A percentile compares a stretch with the other conserved stretches of the same genome.
These are phyloP conservation scores for Populus alba DNA, from an alignment of 345 rosid species.

Conservation along the genomic window DNA sequence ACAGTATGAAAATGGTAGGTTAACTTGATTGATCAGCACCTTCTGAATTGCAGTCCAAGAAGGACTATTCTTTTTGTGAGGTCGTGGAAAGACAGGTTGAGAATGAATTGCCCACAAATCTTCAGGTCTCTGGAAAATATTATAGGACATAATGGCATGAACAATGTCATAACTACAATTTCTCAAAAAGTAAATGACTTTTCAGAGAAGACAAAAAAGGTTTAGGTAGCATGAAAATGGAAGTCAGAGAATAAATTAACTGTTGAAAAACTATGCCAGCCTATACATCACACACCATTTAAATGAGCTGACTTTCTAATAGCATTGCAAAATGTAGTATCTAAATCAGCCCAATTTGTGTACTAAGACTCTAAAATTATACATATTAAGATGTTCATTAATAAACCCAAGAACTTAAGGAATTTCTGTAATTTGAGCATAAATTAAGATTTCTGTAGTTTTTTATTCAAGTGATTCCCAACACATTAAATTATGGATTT, in stretches of 20 bases:
- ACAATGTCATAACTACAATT: not conserved
- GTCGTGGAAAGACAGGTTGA: constrained; percentile 67
- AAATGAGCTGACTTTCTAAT: not conserved
- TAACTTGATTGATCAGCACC: constrained; percentile 30
- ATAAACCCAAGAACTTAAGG: too few relatives aligned
- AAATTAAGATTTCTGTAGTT: not conserved
- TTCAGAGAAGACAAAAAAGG: not conserved
- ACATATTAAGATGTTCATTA: not conserved
- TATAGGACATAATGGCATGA: constrained; percentile 16
- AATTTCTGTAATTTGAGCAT: not conserved
- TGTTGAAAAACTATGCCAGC: not conserved
- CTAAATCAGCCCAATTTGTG: not conserved
- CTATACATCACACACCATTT: not conserved
- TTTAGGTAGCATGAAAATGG: not conserved
- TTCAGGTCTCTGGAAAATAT: constrained; percentile 73
- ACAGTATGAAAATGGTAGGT: not conserved
- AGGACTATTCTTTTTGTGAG: constrained; percentile 68
- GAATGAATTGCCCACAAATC: constrained; percentile 94
- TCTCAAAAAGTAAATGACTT: not conserved
- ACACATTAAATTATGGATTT: not conserved
- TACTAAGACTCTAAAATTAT: not conserved
- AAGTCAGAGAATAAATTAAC: not conserved
- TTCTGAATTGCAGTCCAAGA: constrained; percentile 84
- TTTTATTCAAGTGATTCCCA: not conserved
- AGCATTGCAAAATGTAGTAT: not conserved